Evolutionary conservation across 2,329 filamentous ascomycete species (phyloP), one percentile per base, ranked within the genome.

Genomic region (Cercospora citrullina): DNA sequence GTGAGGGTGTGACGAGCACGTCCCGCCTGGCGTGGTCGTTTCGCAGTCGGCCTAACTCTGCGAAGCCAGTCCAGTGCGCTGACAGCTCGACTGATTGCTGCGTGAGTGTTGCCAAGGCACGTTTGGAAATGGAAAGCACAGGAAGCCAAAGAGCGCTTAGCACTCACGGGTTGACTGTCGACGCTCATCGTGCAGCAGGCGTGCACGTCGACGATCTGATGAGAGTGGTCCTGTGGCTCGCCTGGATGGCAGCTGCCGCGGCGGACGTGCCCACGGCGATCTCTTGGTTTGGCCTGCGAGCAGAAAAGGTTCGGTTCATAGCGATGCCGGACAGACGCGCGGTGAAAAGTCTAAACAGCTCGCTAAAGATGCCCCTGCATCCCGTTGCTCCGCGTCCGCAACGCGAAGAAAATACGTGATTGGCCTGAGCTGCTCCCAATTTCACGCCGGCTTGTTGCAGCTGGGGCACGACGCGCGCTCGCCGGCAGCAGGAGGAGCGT

Each of bases 221-320:
- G 45, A 26, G 18, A 23, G 18, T 5, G 5, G 9, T 18, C 57
- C 30, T 5, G 33, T 33, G 28, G 28, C n/a, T 59, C 57, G 57
- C 57, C 23, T 59, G 57, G 57, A 21, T 23, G 30, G 57, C 30
- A 31, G 18, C 57, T 23, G 16, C 30, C 30, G 33, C 57, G 57
- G 57, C 57, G 33, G 57, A 60, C 26, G 26, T 58, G 26, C 26
- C 26, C 26, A 26, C 21, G 30, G 31, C 57, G n/a, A 60, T 31
- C 33, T 39, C 33, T 16, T n/a, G 18, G 30, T 8, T 9, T 33
- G 53, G 26, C 9, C 53, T 10, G 30, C 28, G 30, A 31, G 58
- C n/a, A 33, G 36, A 64, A 23, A 57, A 64, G 62, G 62, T 64
- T 64, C 62, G 62, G 62, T 64, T 58, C 48, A 64, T 57, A n/a